phyloP scores from a whole-genome alignment of 345 rosid genomes.

The Clarkia xantiana region DNA sequence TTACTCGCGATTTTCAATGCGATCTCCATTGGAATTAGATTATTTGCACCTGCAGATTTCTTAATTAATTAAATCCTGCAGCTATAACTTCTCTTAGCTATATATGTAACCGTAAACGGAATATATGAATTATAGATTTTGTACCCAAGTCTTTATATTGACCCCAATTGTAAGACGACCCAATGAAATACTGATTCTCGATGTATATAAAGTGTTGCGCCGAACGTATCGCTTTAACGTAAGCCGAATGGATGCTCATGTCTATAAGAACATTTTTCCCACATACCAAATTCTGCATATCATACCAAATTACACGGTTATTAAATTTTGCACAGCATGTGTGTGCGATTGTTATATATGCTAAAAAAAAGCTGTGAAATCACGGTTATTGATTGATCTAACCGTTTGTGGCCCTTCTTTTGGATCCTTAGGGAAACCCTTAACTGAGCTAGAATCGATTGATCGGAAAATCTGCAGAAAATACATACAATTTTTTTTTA shows the following conservation, averaged over 20 bases:
- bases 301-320: too few relatives aligned
- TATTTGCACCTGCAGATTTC: constrained; percentile 87
- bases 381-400: constrained; percentile 6
- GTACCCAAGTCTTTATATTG: constrained; percentile 59
- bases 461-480: constrained; percentile 62
- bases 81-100: too few relatives aligned
- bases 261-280: constrained; percentile 92
- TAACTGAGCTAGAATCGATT: constrained; percentile 85
- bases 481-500: too few relatives aligned
- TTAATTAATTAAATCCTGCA: not conserved
- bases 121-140: too few relatives aligned
- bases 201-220: constrained; percentile 95
- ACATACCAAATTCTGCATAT: constrained; percentile 75
- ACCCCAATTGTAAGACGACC: constrained; percentile 84
- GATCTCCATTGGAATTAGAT: constrained; percentile 93
- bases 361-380: constrained; percentile 2
- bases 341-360: constrained; percentile 15
- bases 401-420: constrained; percentile 62
- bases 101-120: too few relatives aligned
- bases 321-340: too few relatives aligned
- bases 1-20: constrained; percentile 81
- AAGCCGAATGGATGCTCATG: constrained; percentile 98
- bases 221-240: constrained; percentile 88
- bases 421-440: constrained; percentile 84
- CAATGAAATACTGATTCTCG: constrained; percentile 92